A percentile compares a stretch with the other conserved stretches of the same genome.
These are phyloP conservation scores for Hypoxylon rubiginosum DNA, from an alignment of 2,329 filamentous ascomycete species.

Conservation along the genomic window DNA sequence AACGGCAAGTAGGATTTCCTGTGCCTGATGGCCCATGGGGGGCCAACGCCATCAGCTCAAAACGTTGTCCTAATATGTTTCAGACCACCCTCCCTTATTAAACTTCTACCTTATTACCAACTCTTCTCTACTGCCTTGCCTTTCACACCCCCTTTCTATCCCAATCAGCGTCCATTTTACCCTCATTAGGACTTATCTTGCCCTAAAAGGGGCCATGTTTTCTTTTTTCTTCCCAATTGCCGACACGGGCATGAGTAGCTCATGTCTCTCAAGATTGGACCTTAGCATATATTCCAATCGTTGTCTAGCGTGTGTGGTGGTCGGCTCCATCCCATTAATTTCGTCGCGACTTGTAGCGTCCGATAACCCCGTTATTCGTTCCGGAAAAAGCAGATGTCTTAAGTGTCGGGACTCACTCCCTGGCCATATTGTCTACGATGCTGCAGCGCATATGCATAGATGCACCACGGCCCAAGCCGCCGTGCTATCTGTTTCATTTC, in stretches of 20 bases:
- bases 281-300: conserved; percentile 30
- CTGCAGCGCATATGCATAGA: conserved; percentile 34
- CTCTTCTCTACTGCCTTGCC: background rate
- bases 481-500: conserved; percentile 30
- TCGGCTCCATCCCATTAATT: conserved; percentile 21
- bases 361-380: conserved; percentile 1
- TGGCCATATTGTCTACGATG: conserved; percentile 14
- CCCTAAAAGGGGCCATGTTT: conserved; percentile 10
- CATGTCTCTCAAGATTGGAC: conserved; percentile 20
- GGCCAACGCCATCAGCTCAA: background rate
- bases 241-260: conserved; percentile 40
- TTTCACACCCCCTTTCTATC: background rate
- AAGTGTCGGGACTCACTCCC: conserved; percentile 12
- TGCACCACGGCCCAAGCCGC: conserved; percentile 24
- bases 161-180: conserved; percentile 4
- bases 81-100: background rate
- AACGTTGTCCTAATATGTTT: background rate
- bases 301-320: conserved; percentile 14
- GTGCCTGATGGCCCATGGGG: background rate
- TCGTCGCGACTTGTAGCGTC: conserved; percentile 16
- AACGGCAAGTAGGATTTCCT: background rate
- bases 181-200: conserved; percentile 5
- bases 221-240: conserved; percentile 23
- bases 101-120: conserved; percentile 15
- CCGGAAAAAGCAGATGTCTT: conserved; percentile 14